Percentiles rank a stretch among this genome's conserved stretches.
phyloP scores from a whole-genome alignment of 2,329 filamentous ascomycete genomes.

The Mollisiaceae sp. region DNA sequence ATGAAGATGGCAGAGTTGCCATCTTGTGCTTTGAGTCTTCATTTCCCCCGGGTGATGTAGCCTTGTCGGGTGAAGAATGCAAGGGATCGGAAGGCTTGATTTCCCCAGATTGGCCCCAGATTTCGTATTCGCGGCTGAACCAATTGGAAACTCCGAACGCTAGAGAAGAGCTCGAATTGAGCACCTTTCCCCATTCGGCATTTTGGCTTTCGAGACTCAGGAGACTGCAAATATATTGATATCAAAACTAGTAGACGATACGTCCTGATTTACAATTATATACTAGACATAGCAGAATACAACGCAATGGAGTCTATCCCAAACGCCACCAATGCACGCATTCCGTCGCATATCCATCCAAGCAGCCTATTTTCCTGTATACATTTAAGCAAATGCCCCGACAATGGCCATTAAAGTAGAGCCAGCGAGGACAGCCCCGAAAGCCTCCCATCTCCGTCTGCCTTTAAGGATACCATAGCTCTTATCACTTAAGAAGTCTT shows the following conservation, averaged over 20 bases:
- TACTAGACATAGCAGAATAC: neutral
- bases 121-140: neutral
- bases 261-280: slow-evolving; percentile 5
- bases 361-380: neutral
- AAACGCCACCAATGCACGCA: slow-evolving; percentile 5
- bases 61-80: neutral
- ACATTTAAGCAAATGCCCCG: slow-evolving; percentile 63
- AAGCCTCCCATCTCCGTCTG: slow-evolving; percentile 63
- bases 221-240: no score
- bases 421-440: slow-evolving; percentile 63
- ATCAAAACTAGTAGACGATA: neutral
- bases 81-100: neutral
- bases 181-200: no score
- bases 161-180: no score
- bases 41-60: slow-evolving; percentile 2
- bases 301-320: neutral
- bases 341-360: neutral
- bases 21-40: neutral
- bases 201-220: no score
- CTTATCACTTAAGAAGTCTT: slow-evolving; percentile 79
- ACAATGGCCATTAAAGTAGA: slow-evolving; percentile 69
- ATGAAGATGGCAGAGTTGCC: neutral
- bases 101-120: neutral
- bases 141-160: neutral
- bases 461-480: slow-evolving; percentile 66